These are phyloP conservation scores for Gossypium davidsonii DNA, from an alignment of 441 rosid species.

Conservation along the genomic window DNA sequence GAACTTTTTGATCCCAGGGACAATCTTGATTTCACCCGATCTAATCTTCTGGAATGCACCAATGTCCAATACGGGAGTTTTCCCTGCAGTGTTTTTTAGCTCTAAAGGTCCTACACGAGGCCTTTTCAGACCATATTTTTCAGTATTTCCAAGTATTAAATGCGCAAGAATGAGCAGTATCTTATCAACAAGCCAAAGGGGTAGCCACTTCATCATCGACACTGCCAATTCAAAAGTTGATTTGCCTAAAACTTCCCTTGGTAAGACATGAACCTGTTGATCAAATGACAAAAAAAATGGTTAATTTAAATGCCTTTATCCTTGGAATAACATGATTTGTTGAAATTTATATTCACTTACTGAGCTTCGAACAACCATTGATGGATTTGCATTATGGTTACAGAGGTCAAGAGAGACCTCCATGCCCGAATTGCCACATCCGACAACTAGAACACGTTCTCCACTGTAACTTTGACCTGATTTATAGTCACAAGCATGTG, in stretches of 20 bases:
- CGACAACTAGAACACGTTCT: conserved; percentile 69
- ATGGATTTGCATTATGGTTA: conserved; percentile 54
- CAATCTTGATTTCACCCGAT: conserved; percentile 59
- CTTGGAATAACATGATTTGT: background rate
- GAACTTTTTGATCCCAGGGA: conserved; percentile 58
- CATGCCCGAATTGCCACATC: conserved; percentile 95
- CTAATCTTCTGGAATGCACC: conserved; percentile 59
- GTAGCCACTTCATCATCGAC: conserved; percentile 50
- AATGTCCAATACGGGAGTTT: conserved; percentile 72
- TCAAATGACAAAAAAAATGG: background rate
- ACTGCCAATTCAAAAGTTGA: conserved; percentile 61
- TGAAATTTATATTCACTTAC: conserved; percentile 34
- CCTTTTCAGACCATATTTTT: conserved; percentile 54
- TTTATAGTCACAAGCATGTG: conserved; percentile 68
- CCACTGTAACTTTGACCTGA: conserved; percentile 56
- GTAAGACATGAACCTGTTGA: conserved; percentile 72
- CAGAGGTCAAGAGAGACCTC: conserved; percentile 79
- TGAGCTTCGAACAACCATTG: conserved; percentile 76
- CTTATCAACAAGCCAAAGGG: conserved; percentile 63
- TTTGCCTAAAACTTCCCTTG: conserved; percentile 63
- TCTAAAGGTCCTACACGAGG: conserved; percentile 56
- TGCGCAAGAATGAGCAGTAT: conserved; percentile 42
- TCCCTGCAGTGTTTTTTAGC: conserved; percentile 55
- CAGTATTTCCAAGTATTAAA: conserved; percentile 44
- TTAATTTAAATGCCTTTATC: background rate